Base-by-base conservation (phyloP, 805 yeast species). In the Spathaspora arborariae region DNA sequence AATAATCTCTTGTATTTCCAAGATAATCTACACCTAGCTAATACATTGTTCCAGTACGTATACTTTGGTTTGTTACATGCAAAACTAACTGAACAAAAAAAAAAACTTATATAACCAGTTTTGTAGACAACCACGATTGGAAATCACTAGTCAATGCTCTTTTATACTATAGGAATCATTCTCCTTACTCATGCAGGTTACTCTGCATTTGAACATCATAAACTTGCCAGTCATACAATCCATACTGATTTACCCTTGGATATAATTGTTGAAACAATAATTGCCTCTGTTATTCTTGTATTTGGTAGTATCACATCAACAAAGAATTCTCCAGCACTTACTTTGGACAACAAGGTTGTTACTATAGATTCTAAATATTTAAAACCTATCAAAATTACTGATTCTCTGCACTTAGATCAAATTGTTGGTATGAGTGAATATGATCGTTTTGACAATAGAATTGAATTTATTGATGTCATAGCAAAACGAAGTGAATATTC, bases 141-240 rank as follows among this genome's bases (percentile, higher is more conserved):
- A n/a, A n/a, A n/a, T n/a, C n/a, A 13, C 18, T 7, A 30, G 5
- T 2, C 10, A 15, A 30, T 30, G 35, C 39, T 43, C 19, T 43
- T 45, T 5, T 57, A 56, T 40, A 33, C 51, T 5, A 35, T 58
- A 5, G 64, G 63, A 2, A 18, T 47, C 13, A 36, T 49, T 5
- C 34, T 60, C 8, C 63, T 79, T 33, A 42, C 68, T 1, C 83
- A 80, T 56, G 72, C 82, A 1, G 80, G 76, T 1, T 79, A 76
- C 51, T 79, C 84, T 5, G 71, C 83, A 2, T 75, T 72, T 51
- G 82, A 79, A 54, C 71, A 70, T 60, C 74, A 74, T 54, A 75
- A 72, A 54, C 59, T 72, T 30, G 43, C 58, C 39, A 20, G 54
- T 5, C 40, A 51, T 15, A 19, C 47, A 5, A 26, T 49, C 18